Evolutionary conservation across 805 yeast genomes (phyloP).

Genomic region (Wickerhamiella musiphila): DNA sequence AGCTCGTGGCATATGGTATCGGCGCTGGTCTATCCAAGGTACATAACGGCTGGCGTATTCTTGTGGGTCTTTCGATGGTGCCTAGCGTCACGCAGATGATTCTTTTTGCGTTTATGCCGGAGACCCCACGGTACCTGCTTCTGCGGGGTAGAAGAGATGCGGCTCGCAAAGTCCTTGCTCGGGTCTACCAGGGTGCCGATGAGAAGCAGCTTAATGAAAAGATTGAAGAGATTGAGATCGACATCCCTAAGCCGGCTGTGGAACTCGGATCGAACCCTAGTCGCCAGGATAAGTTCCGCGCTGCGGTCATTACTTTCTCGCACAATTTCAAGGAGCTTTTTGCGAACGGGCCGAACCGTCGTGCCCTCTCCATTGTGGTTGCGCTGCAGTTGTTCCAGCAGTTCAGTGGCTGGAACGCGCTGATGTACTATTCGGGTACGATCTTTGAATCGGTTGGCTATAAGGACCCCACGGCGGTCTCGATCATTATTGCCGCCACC

Average conservation of each 20-base stretch:
- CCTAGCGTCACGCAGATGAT: constrained; percentile 69
- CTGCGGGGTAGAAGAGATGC: constrained; percentile 45
- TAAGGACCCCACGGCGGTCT: constrained; percentile 79
- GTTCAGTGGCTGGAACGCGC: constrained; percentile 88
- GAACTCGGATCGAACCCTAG: constrained; percentile 11
- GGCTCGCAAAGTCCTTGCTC: constrained; percentile 50
- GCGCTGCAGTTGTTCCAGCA: constrained; percentile 94
- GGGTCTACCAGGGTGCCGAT: constrained; percentile 45
- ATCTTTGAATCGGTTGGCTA: constrained; percentile 86
- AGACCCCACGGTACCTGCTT: constrained; percentile 82
- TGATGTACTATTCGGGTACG: constrained; percentile 89
- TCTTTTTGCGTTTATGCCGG: constrained; percentile 76
- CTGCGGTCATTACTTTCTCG: constrained; percentile 16
- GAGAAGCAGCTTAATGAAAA: constrained; percentile 48
- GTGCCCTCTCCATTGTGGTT: constrained; percentile 82
- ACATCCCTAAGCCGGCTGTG: constrained; percentile 14
- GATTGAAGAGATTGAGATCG: constrained; percentile 33
- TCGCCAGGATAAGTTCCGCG: constrained; percentile 6
- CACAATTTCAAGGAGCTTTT: constrained; percentile 20
- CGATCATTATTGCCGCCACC: constrained; percentile 84
- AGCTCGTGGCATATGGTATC: constrained; percentile 74
- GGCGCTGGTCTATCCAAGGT: constrained; percentile 45
- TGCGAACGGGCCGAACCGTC: constrained; percentile 39
- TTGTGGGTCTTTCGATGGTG: constrained; percentile 77
- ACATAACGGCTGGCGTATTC: constrained; percentile 77